Percentiles rank a stretch among this genome's conserved stretches.
phyloP scores from a whole-genome alignment of 2,329 filamentous ascomycete species.

The Hymenoscyphus fraxineus region DNA sequence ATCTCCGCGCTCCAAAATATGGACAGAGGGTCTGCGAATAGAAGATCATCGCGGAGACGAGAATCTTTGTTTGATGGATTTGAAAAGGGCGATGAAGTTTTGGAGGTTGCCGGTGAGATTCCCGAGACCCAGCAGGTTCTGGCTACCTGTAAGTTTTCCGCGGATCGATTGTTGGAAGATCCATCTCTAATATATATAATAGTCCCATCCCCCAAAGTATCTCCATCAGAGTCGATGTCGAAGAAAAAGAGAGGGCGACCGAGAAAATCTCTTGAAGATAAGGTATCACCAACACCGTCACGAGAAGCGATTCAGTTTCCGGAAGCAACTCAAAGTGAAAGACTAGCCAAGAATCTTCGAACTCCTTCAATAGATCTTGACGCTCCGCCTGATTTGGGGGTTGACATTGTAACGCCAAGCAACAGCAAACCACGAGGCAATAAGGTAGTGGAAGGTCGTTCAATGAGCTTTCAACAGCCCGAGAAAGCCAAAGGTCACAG shows the following conservation, averaged over 20 bases:
- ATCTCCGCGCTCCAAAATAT: constrained; percentile 10
- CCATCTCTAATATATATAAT: not conserved
- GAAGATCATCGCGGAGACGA: not conserved
- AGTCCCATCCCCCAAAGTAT: constrained; percentile 8
- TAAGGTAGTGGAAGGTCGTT: not conserved
- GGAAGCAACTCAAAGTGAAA: not conserved
- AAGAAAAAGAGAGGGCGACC: constrained; percentile 19
- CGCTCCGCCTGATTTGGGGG: not conserved
- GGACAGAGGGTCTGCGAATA: constrained; percentile 4
- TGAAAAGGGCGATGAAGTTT: constrained; percentile 21
- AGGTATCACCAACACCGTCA: constrained; percentile 4
- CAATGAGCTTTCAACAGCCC: not conserved
- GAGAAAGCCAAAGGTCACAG: not conserved
- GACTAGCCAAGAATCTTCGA: not conserved
- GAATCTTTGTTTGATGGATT: constrained; percentile 16
- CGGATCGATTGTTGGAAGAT: not conserved
- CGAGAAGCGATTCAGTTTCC: not conserved
- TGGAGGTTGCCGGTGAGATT: constrained; percentile 17
- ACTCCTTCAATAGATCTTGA: not conserved
- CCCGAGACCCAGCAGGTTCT: constrained; percentile 24
- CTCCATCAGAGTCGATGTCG: constrained; percentile 12
- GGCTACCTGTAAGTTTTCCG: constrained; percentile 15
- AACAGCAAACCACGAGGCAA: not conserved
- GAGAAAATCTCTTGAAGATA: constrained; percentile 5
- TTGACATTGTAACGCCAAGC: not conserved